Conservation (phyloP, 1,284 basidiomycete species). For the Puccinia horiana region DNA sequence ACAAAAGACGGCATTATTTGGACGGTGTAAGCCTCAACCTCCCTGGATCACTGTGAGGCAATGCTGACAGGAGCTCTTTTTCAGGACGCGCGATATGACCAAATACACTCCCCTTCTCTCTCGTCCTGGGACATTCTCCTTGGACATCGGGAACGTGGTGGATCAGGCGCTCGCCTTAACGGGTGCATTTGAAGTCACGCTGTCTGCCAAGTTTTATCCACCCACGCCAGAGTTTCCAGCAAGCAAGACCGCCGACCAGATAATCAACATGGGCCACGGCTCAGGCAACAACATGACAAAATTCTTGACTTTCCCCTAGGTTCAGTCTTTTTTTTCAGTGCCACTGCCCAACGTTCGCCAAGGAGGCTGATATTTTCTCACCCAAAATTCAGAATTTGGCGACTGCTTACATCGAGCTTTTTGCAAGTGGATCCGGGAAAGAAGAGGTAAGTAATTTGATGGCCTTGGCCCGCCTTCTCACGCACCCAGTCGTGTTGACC, state of each 20-base stretch:
- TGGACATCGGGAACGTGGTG: conserved; percentile 28
- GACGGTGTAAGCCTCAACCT: conserved; percentile 37
- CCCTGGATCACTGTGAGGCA: not conserved
- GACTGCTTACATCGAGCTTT: conserved; percentile 34
- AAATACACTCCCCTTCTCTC: conserved; percentile 42
- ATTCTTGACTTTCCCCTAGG: conserved; percentile 22
- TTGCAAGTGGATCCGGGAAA: conserved; percentile 30
- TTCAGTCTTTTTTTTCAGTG: not conserved
- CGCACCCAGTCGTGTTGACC: not conserved
- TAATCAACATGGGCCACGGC: conserved; percentile 21
- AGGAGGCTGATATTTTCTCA: not conserved
- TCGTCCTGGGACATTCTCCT: not conserved
- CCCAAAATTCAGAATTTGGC: conserved; percentile 25
- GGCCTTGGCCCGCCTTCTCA: not conserved
- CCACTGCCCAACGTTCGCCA: not conserved
- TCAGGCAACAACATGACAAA: conserved; percentile 5
- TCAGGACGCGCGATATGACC: conserved; percentile 27
- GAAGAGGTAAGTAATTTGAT: conserved; percentile 32
- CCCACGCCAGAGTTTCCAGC: conserved; percentile 16
- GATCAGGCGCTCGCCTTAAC: not conserved
- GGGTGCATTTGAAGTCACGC: conserved; percentile 29
- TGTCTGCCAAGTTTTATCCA: conserved; percentile 41
- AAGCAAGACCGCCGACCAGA: not conserved
- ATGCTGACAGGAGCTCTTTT: not conserved
- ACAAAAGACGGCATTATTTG: conserved; percentile 33